These are phyloP conservation scores for Nicotiana obtusifolia DNA, from an alignment of 257 asterid species.

Conservation along the genomic window DNA sequence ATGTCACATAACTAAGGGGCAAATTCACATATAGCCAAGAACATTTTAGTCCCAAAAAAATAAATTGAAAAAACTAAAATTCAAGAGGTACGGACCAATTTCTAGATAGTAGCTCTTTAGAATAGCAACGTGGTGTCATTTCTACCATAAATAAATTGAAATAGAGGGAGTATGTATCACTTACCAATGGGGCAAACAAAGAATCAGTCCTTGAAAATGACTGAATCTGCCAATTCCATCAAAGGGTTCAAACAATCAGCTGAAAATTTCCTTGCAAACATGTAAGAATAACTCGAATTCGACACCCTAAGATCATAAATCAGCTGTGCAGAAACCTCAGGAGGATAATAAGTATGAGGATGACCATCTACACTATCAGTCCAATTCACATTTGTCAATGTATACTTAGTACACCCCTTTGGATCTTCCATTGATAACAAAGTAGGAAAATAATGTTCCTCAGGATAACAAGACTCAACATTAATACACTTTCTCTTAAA, in stretches of 20 bases:
- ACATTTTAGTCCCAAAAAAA: no score
- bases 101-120: no score
- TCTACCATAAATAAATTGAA: no score
- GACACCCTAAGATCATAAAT: conserved; percentile 61
- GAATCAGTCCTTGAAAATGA: conserved; percentile 67
- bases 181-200: conserved; percentile 34
- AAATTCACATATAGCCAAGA: no score
- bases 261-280: conserved; percentile 85
- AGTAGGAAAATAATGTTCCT: conserved; percentile 92
- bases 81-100: rapidly evolving
- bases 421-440: conserved; percentile 72
- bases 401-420: conserved; percentile 49
- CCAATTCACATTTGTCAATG: conserved; percentile 86
- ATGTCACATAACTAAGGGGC: no score
- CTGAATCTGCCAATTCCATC: conserved; percentile 69
- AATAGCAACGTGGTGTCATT: no score
- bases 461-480: conserved; percentile 77
- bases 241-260: conserved; percentile 69
- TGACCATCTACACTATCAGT: conserved; percentile 71
- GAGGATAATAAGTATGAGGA: conserved; percentile 77
- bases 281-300: conserved; percentile 47
- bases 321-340: conserved; percentile 57
- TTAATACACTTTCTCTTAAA: conserved; percentile 65
- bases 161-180: conserved; percentile 8
- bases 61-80: no score